These are phyloP conservation scores for Microstroma glucosiphilum DNA, from an alignment of 1,284 basidiomycete genomes.

Conservation along the genomic window DNA sequence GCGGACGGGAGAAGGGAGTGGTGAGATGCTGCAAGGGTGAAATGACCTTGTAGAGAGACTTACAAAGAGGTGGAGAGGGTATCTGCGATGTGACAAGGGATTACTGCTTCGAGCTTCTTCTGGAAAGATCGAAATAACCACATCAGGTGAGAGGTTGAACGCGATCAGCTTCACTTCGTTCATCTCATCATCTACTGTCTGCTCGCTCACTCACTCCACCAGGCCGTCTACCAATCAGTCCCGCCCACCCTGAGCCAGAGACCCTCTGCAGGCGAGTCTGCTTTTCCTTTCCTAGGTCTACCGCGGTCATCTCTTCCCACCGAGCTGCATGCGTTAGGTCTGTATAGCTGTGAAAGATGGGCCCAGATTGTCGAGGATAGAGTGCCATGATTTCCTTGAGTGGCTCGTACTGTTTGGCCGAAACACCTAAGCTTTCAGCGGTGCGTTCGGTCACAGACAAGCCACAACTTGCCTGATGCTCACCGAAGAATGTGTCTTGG, in stretches of 20 bases:
- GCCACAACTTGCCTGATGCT: too few species aligned
- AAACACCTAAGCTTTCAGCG: too few species aligned
- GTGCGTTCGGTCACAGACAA: too few species aligned
- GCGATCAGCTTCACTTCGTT: conserved; percentile 6
- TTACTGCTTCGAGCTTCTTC: conserved; percentile 1
- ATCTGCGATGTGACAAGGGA: neutral
- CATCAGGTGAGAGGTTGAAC: neutral
- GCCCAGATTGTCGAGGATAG: conserved; percentile 41
- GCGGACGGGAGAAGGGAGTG: neutral
- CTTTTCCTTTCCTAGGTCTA: conserved; percentile 10
- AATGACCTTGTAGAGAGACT: too few species aligned
- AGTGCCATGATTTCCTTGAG: too few species aligned
- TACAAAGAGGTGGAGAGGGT: neutral
- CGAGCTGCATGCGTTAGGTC: conserved; percentile 45
- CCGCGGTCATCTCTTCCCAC: conserved; percentile 32
- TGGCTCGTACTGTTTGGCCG: too few species aligned
- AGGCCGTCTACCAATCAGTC: conserved; percentile 6
- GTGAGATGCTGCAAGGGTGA: neutral
- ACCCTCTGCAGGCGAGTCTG: neutral
- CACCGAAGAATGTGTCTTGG: too few species aligned
- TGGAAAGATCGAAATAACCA: neutral
- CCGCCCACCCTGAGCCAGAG: neutral
- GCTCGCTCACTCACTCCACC: conserved; percentile 1
- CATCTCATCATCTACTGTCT: too few species aligned
- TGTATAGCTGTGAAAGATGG: conserved; percentile 46